Evolutionary conservation across 2,329 filamentous ascomycete species (phyloP).

Genomic region (Sclerotinia borealis): DNA sequence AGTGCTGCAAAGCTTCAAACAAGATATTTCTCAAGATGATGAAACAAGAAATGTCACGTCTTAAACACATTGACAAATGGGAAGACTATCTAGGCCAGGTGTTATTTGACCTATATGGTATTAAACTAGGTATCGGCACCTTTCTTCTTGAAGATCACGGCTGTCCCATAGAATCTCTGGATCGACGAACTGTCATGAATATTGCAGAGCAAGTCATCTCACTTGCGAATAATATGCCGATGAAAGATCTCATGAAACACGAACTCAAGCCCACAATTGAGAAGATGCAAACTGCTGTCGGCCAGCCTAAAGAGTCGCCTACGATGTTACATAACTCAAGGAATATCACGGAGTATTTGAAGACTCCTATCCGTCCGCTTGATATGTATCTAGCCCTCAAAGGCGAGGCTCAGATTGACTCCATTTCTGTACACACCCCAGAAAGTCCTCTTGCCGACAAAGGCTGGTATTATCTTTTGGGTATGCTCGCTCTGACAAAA

Average conservation of each 20-base stretch:
- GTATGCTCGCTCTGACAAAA: conserved; percentile 80
- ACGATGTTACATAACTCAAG: conserved; percentile 83
- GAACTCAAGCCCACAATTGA: conserved; percentile 88
- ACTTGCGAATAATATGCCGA: conserved; percentile 74
- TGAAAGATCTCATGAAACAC: conserved; percentile 87
- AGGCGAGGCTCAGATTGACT: conserved; percentile 69
- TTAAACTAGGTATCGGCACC: conserved; percentile 65
- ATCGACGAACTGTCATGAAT: conserved; percentile 72
- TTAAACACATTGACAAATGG: conserved; percentile 72
- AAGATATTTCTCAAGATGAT: conserved; percentile 86
- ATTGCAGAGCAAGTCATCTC: conserved; percentile 78
- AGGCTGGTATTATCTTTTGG: conserved; percentile 89
- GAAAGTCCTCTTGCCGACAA: conserved; percentile 70
- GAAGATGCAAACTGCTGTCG: conserved; percentile 83
- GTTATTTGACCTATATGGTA: conserved; percentile 73
- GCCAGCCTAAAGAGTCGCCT: conserved; percentile 68
- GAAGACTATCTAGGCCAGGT: conserved; percentile 84
- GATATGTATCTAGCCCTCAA: conserved; percentile 74
- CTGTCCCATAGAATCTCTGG: conserved; percentile 70
- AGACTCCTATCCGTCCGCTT: conserved; percentile 75
- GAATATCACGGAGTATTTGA: conserved; percentile 74
- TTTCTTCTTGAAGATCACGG: conserved; percentile 71
- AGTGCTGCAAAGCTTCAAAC: conserved; percentile 77
- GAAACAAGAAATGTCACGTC: conserved; percentile 74
- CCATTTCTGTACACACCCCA: conserved; percentile 59